Conservation (phyloP, 75 land plant genomes). For the Selaginella tamariscina region DNA sequence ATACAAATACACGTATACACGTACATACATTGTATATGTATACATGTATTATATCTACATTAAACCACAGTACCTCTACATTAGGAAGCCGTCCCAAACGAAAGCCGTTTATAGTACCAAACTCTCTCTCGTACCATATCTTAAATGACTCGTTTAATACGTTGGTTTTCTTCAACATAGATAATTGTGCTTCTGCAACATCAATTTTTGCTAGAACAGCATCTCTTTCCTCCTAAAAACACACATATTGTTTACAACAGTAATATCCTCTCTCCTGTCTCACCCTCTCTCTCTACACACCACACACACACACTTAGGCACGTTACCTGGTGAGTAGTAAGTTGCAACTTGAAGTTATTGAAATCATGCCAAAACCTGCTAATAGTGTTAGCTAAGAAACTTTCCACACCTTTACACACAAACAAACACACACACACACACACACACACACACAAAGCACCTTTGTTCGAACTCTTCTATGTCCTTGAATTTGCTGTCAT, state of each 20-base stretch:
- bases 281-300: no score
- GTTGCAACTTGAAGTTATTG: conserved; percentile 76
- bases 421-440: no score
- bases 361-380: conserved; percentile 93
- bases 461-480: conserved; percentile 83
- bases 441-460: no score
- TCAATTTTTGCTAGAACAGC: conserved; percentile 83
- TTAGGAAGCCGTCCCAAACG: conserved; percentile 86
- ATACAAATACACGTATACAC: no score
- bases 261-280: no score
- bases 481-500: conserved; percentile 58
- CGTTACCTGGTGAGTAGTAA: conserved; percentile 68
- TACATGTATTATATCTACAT: no score
- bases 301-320: neutral
- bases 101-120: conserved; percentile 96
- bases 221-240: conserved; percentile 79
- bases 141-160: conserved; percentile 94
- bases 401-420: no score
- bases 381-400: no score
- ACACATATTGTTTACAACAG: no score
- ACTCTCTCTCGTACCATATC: conserved; percentile 86
- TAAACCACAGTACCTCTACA: conserved; percentile 60
- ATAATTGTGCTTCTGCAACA: conserved; percentile 80
- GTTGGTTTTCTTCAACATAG: conserved; percentile 73
- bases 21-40: no score